phyloP scores from a whole-genome alignment of 176 grass and related monocot species.

The Ensete glaucum region DNA sequence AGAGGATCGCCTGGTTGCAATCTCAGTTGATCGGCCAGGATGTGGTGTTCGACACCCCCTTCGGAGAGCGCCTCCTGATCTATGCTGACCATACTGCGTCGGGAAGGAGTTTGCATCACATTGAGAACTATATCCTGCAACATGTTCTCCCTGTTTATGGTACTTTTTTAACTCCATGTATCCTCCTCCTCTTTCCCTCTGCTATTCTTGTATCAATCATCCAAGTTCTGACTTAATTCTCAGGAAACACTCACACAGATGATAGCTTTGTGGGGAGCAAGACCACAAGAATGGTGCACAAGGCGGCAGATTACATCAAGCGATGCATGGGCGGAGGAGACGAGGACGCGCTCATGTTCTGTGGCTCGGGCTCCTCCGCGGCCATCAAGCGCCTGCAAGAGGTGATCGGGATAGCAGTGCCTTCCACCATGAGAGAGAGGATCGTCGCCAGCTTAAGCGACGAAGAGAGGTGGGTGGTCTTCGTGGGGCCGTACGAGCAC shows the following conservation, averaged over 20 bases:
- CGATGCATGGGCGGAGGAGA: slow-evolving; percentile 45
- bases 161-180: slow-evolving; percentile 5
- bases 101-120: slow-evolving; percentile 46
- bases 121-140: slow-evolving; percentile 63
- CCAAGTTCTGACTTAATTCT: background rate
- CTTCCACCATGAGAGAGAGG: slow-evolving; percentile 15
- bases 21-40: slow-evolving; percentile 52
- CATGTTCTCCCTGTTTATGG: slow-evolving; percentile 78
- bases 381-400: slow-evolving; percentile 86
- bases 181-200: background rate
- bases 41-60: slow-evolving; percentile 58
- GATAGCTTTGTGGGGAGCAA: slow-evolving; percentile 78
- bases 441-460: slow-evolving; percentile 20
- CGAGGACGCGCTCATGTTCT: slow-evolving; percentile 55
- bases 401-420: slow-evolving; percentile 36
- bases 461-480: slow-evolving; percentile 74
- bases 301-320: slow-evolving; percentile 57
- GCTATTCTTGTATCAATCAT: background rate
- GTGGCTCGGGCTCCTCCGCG: slow-evolving; percentile 50
- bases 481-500: slow-evolving; percentile 73
- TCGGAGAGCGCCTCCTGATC: slow-evolving; percentile 42
- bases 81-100: slow-evolving; percentile 84
- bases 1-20: slow-evolving; percentile 52
- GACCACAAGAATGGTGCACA: slow-evolving; percentile 48
- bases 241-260: slow-evolving; percentile 78